phyloP scores from a whole-genome alignment of 495 filamentous ascomycete species.

The Penicillium odoratum region DNA sequence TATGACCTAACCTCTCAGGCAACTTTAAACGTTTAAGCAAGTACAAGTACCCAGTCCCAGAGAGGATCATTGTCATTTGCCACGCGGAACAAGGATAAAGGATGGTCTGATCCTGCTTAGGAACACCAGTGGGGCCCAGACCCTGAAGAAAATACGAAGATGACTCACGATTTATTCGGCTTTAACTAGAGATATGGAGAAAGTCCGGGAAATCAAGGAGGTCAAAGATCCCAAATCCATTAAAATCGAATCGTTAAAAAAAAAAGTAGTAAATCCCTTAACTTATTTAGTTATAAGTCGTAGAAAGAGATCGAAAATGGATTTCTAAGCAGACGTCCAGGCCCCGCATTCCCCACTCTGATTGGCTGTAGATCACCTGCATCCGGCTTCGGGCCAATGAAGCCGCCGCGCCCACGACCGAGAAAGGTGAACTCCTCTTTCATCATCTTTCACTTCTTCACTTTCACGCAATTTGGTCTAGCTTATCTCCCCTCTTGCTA shows the following conservation, averaged over 20 bases:
- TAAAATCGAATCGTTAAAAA: no score
- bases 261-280: no score
- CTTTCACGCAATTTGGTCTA: conserved; percentile 4
- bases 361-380: conserved; percentile 18
- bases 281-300: background rate
- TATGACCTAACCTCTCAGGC: no score
- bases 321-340: conserved; percentile 22
- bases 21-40: no score
- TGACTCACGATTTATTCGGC: background rate
- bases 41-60: background rate
- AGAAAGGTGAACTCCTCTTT: conserved; percentile 11
- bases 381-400: conserved; percentile 17
- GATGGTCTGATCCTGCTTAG: conserved; percentile 1
- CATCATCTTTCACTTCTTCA: conserved; percentile 16
- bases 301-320: conserved; percentile 16
- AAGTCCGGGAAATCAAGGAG: background rate
- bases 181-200: background rate
- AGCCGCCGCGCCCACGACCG: conserved; percentile 10
- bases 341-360: conserved; percentile 6
- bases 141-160: background rate
- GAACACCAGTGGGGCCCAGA: background rate
- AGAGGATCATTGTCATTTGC: background rate
- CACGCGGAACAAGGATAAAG: background rate
- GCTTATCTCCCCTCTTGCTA: conserved; percentile 1
- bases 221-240: no score